Conservation (phyloP, 768 basidiomycete species). For the Kwoniella pini region DNA sequence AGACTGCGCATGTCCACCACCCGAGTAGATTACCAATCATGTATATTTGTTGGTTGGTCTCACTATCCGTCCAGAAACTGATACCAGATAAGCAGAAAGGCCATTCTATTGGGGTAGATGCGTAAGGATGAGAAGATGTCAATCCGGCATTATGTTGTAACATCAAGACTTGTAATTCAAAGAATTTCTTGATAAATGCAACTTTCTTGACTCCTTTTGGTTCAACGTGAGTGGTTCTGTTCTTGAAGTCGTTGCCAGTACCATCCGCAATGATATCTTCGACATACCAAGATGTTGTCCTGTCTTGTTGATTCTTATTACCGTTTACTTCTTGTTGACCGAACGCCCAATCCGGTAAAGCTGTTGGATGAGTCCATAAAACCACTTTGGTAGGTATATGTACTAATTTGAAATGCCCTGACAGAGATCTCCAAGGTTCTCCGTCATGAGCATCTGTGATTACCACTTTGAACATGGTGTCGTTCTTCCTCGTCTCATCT, state of each 20-base stretch:
- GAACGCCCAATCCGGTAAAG: slow-evolving; percentile 92
- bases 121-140: slow-evolving; percentile 96
- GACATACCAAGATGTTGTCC: slow-evolving; percentile 82
- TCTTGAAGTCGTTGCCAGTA: slow-evolving; percentile 61
- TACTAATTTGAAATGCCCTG: slow-evolving; percentile 84
- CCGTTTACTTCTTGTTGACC: slow-evolving; percentile 98
- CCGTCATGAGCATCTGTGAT: slow-evolving; percentile 74
- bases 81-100: slow-evolving; percentile 95
- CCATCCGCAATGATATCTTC: slow-evolving; percentile 76
- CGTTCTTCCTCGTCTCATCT: slow-evolving; percentile 74
- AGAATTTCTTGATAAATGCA: slow-evolving; percentile 94
- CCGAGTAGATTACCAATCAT: slow-evolving; percentile 89
- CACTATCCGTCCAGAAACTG: slow-evolving; percentile 91
- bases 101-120: slow-evolving; percentile 95
- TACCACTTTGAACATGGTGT: slow-evolving; percentile 80
- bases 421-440: slow-evolving; percentile 88
- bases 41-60: slow-evolving; percentile 87
- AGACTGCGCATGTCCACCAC: slow-evolving; percentile 91
- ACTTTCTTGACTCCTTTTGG: slow-evolving; percentile 73
- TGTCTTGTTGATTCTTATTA: slow-evolving; percentile 84
- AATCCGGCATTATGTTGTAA: slow-evolving; percentile 98
- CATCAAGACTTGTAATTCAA: slow-evolving; percentile 91
- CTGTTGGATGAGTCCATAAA: slow-evolving; percentile 83
- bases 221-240: slow-evolving; percentile 61
- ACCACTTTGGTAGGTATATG: slow-evolving; percentile 88